phyloP scores from a whole-genome alignment of 805 yeast species.

The Saturnispora diversa region DNA sequence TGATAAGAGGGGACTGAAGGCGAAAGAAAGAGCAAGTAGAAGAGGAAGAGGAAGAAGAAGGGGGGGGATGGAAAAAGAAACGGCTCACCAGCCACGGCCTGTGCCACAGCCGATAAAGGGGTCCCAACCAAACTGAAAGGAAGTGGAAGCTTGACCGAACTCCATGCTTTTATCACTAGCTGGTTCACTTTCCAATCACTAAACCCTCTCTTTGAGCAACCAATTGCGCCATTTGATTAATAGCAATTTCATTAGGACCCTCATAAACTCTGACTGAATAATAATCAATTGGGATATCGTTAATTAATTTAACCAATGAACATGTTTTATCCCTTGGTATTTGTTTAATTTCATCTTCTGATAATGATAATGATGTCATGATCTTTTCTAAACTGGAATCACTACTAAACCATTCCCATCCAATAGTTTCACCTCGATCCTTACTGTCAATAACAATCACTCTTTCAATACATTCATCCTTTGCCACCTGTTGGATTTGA shows the following conservation, averaged over 20 bases:
- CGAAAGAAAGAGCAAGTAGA: no score
- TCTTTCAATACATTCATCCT: background rate
- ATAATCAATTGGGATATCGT: slow-evolving; percentile 3
- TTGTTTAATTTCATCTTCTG: background rate
- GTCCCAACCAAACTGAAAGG: background rate
- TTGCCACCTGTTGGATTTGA: slow-evolving; percentile 6
- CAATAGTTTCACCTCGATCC: slow-evolving; percentile 11
- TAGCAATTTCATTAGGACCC: slow-evolving; percentile 11
- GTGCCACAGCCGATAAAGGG: background rate
- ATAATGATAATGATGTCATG: background rate
- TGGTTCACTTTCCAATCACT: no score
- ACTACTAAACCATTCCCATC: slow-evolving; percentile 4
- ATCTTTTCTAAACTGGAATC: slow-evolving; percentile 3
- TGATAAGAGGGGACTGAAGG: no score
- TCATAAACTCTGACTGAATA: slow-evolving; percentile 14
- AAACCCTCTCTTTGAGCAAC: slow-evolving; percentile 3
- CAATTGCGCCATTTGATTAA: slow-evolving; percentile 4
- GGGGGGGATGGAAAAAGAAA: background rate
- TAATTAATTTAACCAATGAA: background rate
- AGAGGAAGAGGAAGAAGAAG: background rate
- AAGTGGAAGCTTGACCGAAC: no score
- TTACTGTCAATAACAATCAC: slow-evolving; percentile 10
- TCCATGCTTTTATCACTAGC: no score
- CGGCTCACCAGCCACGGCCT: background rate
- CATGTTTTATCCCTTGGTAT: background rate